These are phyloP conservation scores for Botrytis fabae DNA, from an alignment of 2,329 filamentous ascomycete species.

Conservation along the genomic window DNA sequence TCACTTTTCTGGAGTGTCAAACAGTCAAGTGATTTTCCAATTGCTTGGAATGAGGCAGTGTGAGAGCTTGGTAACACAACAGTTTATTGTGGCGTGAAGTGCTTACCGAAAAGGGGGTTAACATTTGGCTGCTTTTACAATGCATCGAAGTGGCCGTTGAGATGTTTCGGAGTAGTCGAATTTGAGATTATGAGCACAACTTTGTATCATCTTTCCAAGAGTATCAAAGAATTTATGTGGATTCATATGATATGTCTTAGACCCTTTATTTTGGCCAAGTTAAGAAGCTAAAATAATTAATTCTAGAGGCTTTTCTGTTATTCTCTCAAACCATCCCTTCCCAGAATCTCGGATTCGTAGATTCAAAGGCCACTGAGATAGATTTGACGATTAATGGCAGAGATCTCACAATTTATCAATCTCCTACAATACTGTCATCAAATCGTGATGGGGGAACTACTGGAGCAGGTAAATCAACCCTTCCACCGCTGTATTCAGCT, in stretches of 20 bases:
- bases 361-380: conserved; percentile 64
- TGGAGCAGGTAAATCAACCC: conserved; percentile 56
- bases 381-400: conserved; percentile 66
- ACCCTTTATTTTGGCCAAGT: background rate
- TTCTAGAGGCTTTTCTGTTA: conserved; percentile 81
- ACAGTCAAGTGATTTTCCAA: conserved; percentile 13
- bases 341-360: conserved; percentile 81
- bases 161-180: background rate
- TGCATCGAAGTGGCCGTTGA: background rate
- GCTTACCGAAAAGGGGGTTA: background rate
- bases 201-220: background rate
- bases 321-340: conserved; percentile 76
- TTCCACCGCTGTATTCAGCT: conserved; percentile 19
- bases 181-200: background rate
- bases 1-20: background rate
- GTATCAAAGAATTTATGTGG: background rate
- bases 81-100: conserved; percentile 8
- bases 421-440: conserved; percentile 77
- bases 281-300: conserved; percentile 7
- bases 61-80: conserved; percentile 16
- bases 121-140: background rate
- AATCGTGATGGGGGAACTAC: conserved; percentile 72
- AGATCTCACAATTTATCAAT: conserved; percentile 79
- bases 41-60: conserved; percentile 17
- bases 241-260: background rate